Base-by-base conservation (phyloP, 1,284 basidiomycete genomes). In the Heimioporus retisporus region DNA sequence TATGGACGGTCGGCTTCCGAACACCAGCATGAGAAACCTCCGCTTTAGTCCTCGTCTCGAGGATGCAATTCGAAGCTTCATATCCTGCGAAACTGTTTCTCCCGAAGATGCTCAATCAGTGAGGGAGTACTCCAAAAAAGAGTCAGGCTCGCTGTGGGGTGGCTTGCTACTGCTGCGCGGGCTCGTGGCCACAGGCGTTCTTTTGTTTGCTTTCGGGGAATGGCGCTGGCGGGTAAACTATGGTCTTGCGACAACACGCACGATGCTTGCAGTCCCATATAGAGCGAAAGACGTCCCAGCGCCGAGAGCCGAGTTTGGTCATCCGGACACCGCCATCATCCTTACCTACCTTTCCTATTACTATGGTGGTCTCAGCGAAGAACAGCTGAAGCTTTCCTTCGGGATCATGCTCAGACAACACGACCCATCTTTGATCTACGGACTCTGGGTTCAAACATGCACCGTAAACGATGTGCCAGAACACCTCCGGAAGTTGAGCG, bases 181-280 rank as follows among this genome's bases (percentile, higher is more conserved):
- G 5, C 75, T 83, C 16, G 61, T 87, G 14, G 81, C 77, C 0
- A 73, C 76, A 21, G 82, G 82, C 2, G 77, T 86, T 48, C 46
- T 48, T 21, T 21, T 21, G 21, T 48, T 48, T 21, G 46, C 46
- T 48, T 21, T 48, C 19, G 76, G 75, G 55, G 78, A 82, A 42
- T 80, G 79, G 64, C 79, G 84, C n/a, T 87, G 82, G 81, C 73
- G 84, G 46, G 84, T 87, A 16, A 82, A 87, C 64, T 86, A 83
- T 68, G 86, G 85, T 1, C 77, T 85, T n/a, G 81, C 85, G 61
- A 71, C 65, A 4, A 70, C 50, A 2, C 81, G 85, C 18, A 80
- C 86, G 2, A 48, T 48, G 46, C 46, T 48, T 48, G 46, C 46
- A 4, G 46, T 48, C 21, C 46, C 46, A 48, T 48, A 48, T 10